These are phyloP conservation scores for Austroboletus niveus DNA, from an alignment of 1,284 basidiomycete genomes.

Conservation along the genomic window DNA sequence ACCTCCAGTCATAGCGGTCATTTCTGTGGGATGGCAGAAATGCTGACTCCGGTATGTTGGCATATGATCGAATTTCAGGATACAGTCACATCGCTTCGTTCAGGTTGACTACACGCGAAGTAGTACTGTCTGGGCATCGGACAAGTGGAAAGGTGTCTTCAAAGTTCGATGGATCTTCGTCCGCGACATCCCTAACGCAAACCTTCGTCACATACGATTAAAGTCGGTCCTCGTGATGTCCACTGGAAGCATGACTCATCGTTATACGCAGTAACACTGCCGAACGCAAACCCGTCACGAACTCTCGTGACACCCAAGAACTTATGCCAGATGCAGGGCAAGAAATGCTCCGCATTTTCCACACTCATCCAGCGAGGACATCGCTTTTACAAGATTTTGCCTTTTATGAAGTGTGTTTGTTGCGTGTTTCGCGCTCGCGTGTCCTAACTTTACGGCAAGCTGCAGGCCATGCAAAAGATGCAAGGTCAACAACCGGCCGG, in stretches of 20 bases:
- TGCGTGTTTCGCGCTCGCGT: not conserved
- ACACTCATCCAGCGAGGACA: constrained; percentile 86
- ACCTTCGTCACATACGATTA: constrained; percentile 79
- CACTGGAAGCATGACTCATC: constrained; percentile 16
- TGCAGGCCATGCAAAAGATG: constrained; percentile 77
- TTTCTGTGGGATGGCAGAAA: constrained; percentile 96
- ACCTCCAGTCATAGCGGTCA: constrained; percentile 63
- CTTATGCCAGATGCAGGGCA: constrained; percentile 90
- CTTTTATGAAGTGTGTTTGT: constrained; percentile 77
- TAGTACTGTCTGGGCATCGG: constrained; percentile 94
- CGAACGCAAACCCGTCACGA: constrained; percentile 94
- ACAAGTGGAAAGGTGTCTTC: constrained; percentile 98
- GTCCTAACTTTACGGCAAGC: constrained; percentile 37
- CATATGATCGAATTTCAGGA: not conserved
- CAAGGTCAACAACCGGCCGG: constrained; percentile 47
- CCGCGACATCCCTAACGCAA: constrained; percentile 88
- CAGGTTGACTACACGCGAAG: constrained; percentile 81
- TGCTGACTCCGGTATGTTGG: constrained; percentile 75
- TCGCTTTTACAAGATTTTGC: constrained; percentile 92
- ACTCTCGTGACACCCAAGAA: constrained; percentile 90
- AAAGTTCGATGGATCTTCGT: constrained; percentile 96
- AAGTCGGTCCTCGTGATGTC: constrained; percentile 49
- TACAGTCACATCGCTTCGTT: constrained; percentile 1
- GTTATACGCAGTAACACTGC: constrained; percentile 77
- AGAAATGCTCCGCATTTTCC: constrained; percentile 93